These are phyloP conservation scores for Pseudocercospora vitis DNA, from an alignment of 2,329 filamentous ascomycete genomes.

Conservation along the genomic window DNA sequence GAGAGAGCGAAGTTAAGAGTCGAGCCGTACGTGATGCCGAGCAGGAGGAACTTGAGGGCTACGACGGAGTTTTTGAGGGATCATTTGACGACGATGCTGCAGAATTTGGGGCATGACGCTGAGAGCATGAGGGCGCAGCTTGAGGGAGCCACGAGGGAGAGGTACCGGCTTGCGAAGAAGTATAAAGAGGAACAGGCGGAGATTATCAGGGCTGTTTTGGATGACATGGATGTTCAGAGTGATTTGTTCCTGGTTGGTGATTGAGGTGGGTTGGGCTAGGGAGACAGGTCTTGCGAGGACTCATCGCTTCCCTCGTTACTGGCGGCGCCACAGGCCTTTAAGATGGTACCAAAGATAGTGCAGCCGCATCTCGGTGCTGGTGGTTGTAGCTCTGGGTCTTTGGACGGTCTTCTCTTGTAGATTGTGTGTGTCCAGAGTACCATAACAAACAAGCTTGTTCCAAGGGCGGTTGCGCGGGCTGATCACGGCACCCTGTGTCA, in stretches of 20 bases:
- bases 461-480: conserved; percentile 1
- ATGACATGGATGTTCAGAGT: conserved; percentile 8
- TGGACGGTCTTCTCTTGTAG: background rate
- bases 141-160: background rate
- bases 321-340: no score
- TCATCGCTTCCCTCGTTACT: no score
- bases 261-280: no score
- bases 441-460: conserved; percentile 5
- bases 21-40: background rate
- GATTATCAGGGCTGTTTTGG: conserved; percentile 7
- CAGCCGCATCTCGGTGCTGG: background rate
- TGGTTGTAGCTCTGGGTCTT: background rate
- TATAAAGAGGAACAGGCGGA: background rate
- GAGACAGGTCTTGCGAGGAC: no score
- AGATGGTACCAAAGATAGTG: no score
- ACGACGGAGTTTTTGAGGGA: background rate
- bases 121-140: no score
- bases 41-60: conserved; percentile 2
- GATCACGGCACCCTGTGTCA: background rate
- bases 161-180: background rate
- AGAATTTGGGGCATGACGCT: background rate
- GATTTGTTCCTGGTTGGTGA: conserved; percentile 3
- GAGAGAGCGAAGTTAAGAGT: conserved; percentile 3
- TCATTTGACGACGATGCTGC: background rate
- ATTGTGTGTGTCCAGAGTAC: background rate